Base-by-base conservation (phyloP, 192 early-diverging fungal species). In the Gonapodya sp. region DNA sequence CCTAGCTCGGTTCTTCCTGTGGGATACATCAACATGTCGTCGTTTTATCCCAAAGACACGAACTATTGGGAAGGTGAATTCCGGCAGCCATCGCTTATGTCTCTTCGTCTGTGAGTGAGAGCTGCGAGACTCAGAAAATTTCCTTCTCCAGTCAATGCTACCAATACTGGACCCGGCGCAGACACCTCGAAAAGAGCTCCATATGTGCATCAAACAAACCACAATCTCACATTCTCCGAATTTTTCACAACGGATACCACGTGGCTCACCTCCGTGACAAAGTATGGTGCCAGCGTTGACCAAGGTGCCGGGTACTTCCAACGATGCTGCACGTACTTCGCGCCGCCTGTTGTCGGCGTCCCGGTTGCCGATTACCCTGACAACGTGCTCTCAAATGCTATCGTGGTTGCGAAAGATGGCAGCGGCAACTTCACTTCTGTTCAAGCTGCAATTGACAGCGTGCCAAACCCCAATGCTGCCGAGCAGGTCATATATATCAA, bases 401-500 rank as follows among this genome's bases (percentile, higher is more conserved):
- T 79, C 24, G 46, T 64, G 46, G 46, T 64, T 64, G 46, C 46
- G 24, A 64, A 64, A 24, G 46, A 64, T 64, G 79, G 79, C 35
- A 37, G 31, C 36, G 79, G 79, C 31, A 79, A 79, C 36, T 79
- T 79, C 72, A 79, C 36, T 34, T 8, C 79, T 36, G 1, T 79
- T 79, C 79, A 79, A 79, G 46, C 1, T 1, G 79, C 79, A 31
- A 74, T 79, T 24, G 24, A 79, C 31, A 72, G 36, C 24, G 34
- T 79, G 32, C 31, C 79, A 73, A 34, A 32, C 33, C 73, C 79
- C 0, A 74, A n/a, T 18, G 73, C 36, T 79, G 36, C 79, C 31
- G 79, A 79, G 73, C n/a, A 30, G 31, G 79, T 79, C 1, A 79
- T 79, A 35, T 79, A 73, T 8, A 79, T 79, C 73, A 79, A 79